phyloP scores from a whole-genome alignment of 768 basidiomycete species.

The Tulasnella sp. region DNA sequence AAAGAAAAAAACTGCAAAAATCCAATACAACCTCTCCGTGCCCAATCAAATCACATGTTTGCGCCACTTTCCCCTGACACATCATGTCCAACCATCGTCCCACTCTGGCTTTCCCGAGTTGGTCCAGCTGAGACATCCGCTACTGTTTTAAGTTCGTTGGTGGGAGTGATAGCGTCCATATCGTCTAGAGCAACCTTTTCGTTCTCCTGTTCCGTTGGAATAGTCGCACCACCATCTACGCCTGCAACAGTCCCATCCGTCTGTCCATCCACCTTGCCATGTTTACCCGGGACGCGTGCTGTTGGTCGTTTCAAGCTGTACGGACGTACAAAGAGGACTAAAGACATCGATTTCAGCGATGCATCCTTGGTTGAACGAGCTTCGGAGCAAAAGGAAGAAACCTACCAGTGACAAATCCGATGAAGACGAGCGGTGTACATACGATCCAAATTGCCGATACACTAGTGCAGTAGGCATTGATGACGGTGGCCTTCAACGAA shows the following conservation, averaged over 20 bases:
- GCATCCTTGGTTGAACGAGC: neutral
- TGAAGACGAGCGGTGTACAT: constrained; percentile 16
- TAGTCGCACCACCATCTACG: neutral
- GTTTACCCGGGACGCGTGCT: constrained; percentile 29
- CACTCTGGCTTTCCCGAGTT: too few relatives aligned
- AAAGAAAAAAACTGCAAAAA: too few relatives aligned
- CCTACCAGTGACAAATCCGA: constrained; percentile 27
- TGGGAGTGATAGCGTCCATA: too few relatives aligned
- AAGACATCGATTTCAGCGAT: neutral
- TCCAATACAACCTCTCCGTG: too few relatives aligned
- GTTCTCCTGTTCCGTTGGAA: neutral
- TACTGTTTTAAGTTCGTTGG: too few relatives aligned
- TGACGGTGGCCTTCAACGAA: constrained; percentile 18
- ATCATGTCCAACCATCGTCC: too few relatives aligned
- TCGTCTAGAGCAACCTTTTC: too few relatives aligned
- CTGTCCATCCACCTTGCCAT: constrained; percentile 27
- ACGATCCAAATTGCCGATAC: constrained; percentile 18
- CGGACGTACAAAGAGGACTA: constrained; percentile 46
- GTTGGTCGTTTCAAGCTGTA: constrained; percentile 49
- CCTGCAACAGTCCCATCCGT: constrained; percentile 19
- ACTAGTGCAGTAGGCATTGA: constrained; percentile 12
- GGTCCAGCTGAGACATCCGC: too few relatives aligned
- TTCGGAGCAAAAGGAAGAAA: constrained; percentile 10
- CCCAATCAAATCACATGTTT: too few relatives aligned
- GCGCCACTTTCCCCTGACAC: too few relatives aligned